Percentiles rank a stretch among this genome's conserved stretches.
These are phyloP conservation scores for Candida lessepsii DNA, from an alignment of 805 yeast genomes.

Conservation along the genomic window DNA sequence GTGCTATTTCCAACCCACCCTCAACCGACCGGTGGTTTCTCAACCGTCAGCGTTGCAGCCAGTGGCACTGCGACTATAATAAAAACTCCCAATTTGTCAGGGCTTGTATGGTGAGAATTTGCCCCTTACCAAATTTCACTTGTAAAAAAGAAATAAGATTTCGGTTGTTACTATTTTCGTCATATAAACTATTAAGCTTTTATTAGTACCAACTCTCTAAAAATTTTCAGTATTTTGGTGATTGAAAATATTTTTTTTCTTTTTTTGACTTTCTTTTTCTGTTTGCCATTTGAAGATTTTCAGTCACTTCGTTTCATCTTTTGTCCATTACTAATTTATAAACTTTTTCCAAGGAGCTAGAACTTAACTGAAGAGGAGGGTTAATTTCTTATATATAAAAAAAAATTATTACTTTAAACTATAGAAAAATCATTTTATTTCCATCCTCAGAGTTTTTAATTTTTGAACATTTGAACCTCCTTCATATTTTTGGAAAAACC, in stretches of 20 bases:
- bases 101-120: neutral
- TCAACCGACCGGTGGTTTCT: too few species aligned
- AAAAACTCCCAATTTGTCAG: neutral
- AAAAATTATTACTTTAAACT: too few species aligned
- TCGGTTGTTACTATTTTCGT: slow-evolving; percentile 3
- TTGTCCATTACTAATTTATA: too few species aligned
- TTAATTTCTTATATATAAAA: too few species aligned
- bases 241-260: neutral
- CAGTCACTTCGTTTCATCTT: slow-evolving; percentile 7
- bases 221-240: too few species aligned
- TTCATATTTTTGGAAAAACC: neutral
- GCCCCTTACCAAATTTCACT: slow-evolving; percentile 3
- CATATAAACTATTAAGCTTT: neutral
- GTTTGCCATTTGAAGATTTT: slow-evolving; percentile 1
- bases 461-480: too few species aligned
- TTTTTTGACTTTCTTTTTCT: slow-evolving; percentile 7
- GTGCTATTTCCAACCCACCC: neutral
- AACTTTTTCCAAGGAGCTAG: too few species aligned
- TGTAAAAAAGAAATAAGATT: slow-evolving; percentile 5
- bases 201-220: neutral
- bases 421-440: neutral
- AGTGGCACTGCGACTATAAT: slow-evolving; percentile 1
- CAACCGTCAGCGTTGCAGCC: neutral
- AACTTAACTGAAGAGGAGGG: too few species aligned
- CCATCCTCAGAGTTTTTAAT: slow-evolving; percentile 3